Base-by-base conservation (phyloP, 2,329 filamentous ascomycete genomes). In the Lithohypha guttulata region DNA sequence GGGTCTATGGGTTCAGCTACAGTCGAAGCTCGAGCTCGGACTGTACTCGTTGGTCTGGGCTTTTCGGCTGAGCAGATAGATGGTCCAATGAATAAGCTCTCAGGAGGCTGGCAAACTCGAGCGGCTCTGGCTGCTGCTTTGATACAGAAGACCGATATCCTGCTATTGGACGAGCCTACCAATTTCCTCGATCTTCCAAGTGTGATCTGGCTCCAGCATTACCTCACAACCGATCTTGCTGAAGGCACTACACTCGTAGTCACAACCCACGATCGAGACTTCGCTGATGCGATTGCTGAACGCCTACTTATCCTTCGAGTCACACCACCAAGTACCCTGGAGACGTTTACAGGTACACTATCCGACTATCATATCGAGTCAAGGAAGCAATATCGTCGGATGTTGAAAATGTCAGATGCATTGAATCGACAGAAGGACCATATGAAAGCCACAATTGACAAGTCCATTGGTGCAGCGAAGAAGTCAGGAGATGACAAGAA, bases 101-200 rank as follows among this genome's bases (percentile, higher is more conserved):
- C 84, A 0, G 84, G 85, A 5, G 85, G 81, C 2, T 84, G 80
- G 80, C 72, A 69, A 44, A 84, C 83, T 75, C 72, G 81, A 7
- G 75, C 74, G 19, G 66, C 76, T 42, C 66, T 84, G 1, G 79
- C 79, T 2, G 65, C 59, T 2, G 74, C 76, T 0, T 66, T 93
- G 3, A 71, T 84, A 1, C 79, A 86, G 45, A 73, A 79, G 6
- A 74, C 78, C 0, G 84, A 93, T 48, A 75, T 93, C 2, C 66
- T 93, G 42, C 78, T 93, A 35, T 73, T 93, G 2, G 84, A 93
- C 56, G 84, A 93, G 55, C 85, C 85, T 0, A 93, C 84, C 22
- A 93, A 93, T 54, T 93, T 84, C 54, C 70, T 93, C 1, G 84
- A 93, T 53, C 65, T 93, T 1, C 69, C 86, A 0, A 83, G 82